Evolutionary conservation across 805 yeast species (phyloP).

Genomic region (Pichia exigua): DNA sequence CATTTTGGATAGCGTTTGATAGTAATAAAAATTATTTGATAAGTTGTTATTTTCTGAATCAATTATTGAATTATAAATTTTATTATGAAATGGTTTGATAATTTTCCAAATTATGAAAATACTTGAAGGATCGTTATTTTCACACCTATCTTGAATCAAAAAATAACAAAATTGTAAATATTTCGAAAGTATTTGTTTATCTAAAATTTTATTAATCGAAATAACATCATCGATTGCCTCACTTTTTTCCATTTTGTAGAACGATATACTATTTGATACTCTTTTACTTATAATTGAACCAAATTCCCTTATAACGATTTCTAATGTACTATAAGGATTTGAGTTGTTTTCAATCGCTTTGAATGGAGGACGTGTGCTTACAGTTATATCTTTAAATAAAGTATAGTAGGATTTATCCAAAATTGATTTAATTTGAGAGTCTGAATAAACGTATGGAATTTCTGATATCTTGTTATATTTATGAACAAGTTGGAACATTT

Average conservation of each 20-base stretch:
- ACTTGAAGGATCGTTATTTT: constrained; percentile 20
- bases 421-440: constrained; percentile 6
- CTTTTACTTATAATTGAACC: constrained; percentile 10
- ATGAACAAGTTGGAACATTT: constrained; percentile 6
- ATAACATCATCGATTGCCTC: not conserved
- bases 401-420: constrained; percentile 11
- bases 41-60: constrained; percentile 21
- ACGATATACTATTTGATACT: constrained; percentile 10
- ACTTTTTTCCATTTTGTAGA: constrained; percentile 1
- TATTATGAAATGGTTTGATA: constrained; percentile 26
- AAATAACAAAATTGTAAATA: constrained; percentile 25
- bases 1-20: constrained; percentile 21
- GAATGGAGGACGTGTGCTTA: not conserved
- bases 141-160: constrained; percentile 20
- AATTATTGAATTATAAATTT: constrained; percentile 19
- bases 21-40: constrained; percentile 24
- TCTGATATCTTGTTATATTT: constrained; percentile 10
- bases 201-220: constrained; percentile 11
- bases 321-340: constrained; percentile 3
- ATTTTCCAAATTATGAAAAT: constrained; percentile 24
- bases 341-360: not conserved
- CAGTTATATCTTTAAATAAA: not conserved
- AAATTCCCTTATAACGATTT: constrained; percentile 13
- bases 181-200: constrained; percentile 16
- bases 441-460: not conserved